Conservation (phyloP, 2,329 filamentous ascomycete species). For the Sporothrix brasiliensis region DNA sequence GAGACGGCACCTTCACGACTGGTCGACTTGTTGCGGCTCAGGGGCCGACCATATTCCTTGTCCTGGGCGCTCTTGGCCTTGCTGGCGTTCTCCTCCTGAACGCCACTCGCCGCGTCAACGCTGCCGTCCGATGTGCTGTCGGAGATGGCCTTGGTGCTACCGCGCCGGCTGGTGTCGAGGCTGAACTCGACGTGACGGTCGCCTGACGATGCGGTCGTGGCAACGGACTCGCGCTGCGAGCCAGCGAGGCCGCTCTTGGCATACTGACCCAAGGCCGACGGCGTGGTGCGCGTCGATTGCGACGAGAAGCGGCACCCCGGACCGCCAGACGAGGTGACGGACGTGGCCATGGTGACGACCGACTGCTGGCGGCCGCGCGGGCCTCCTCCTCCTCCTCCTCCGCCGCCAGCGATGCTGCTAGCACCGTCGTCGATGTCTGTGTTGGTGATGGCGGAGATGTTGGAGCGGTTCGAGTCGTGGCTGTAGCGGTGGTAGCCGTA, state of each 20-base stretch:
- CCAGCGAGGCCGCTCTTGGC: not conserved
- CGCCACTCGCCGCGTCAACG: not conserved
- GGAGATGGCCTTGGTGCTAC: constrained; percentile 15
- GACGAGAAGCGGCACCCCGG: constrained; percentile 41
- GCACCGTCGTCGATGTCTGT: constrained; percentile 17
- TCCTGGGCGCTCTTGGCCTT: not conserved
- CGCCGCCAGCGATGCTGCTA: constrained; percentile 9
- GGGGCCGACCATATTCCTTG: not conserved
- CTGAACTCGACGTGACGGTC: constrained; percentile 34
- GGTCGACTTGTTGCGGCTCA: not conserved
- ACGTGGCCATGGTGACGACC: constrained; percentile 48
- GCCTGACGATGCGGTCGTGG: not conserved
- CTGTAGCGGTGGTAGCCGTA: constrained; percentile 25
- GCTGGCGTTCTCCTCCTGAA: not conserved
- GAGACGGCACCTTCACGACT: not conserved
- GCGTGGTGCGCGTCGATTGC: constrained; percentile 39
- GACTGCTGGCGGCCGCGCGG: constrained; percentile 45
- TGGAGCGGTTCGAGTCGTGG: constrained; percentile 32
- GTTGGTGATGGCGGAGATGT: constrained; percentile 17
- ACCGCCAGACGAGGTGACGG: constrained; percentile 40
- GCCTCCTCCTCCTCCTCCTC: not conserved
- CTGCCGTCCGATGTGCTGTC: constrained; percentile 8
- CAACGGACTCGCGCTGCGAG: not conserved
- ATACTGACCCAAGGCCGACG: constrained; percentile 32
- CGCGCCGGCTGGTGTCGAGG: constrained; percentile 15